These are phyloP conservation scores for Naegleria fowleri DNA, from an alignment of 208 protist genomes.

Conservation along the genomic window DNA sequence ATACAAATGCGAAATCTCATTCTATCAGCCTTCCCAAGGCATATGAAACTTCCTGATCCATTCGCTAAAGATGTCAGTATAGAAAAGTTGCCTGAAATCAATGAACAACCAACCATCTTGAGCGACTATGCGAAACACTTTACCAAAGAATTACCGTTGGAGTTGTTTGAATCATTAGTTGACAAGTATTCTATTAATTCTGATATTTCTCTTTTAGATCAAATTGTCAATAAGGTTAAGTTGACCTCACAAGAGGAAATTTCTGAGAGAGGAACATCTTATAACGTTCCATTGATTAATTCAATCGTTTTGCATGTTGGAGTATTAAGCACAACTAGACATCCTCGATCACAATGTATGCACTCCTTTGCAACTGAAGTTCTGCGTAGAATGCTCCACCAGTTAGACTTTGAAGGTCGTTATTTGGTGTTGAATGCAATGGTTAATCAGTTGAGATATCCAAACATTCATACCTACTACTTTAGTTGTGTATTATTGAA, in stretches of 20 bases:
- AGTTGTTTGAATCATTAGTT: not conserved
- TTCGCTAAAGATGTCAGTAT: constrained; percentile 80
- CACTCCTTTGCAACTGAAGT: constrained; percentile 81
- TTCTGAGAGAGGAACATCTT: constrained; percentile 38
- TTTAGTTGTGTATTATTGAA: constrained; percentile 92
- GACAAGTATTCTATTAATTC: not conserved
- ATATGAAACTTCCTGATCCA: constrained; percentile 88
- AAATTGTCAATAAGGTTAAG: not conserved
- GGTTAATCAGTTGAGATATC: constrained; percentile 97
- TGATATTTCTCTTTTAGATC: not conserved
- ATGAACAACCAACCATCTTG: constrained; percentile 55
- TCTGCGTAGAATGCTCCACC: constrained; percentile 80
- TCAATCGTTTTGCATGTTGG: constrained; percentile 93
- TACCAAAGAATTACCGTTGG: not conserved
- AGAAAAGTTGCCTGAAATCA: constrained; percentile 72
- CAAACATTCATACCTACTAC: constrained; percentile 98
- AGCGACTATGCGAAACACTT: constrained; percentile 47
- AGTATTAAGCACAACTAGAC: constrained; percentile 51
- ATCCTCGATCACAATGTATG: not conserved
- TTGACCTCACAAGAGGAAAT: not conserved
- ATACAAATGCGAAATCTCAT: constrained; percentile 96
- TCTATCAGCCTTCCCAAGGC: constrained; percentile 90
- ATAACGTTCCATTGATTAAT: constrained; percentile 88
- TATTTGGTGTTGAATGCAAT: constrained; percentile 94
- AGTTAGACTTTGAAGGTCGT: constrained; percentile 81